Base-by-base conservation (phyloP, 345 rosid species). In the Cardamine chenopodiifolia region DNA sequence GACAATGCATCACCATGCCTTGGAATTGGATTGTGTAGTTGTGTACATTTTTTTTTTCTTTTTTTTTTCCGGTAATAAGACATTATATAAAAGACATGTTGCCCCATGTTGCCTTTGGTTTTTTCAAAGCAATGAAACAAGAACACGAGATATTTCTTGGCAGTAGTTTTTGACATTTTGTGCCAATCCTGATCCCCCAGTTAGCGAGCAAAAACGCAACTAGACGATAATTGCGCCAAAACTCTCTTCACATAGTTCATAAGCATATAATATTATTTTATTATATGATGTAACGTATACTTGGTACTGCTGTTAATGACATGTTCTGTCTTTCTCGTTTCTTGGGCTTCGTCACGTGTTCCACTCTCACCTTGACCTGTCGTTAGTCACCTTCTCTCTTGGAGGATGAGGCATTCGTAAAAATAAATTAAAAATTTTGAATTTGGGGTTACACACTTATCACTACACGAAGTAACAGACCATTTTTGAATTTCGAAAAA, bases 401-500 rank as follows among this genome's bases (percentile, higher is more conserved):
- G 39, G 3, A 48, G 11, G 4, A 55, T 55, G 34, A 11, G 60
- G 6, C 28, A 25, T 53, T 52, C 11, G 52, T 19, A 28, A 13
- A 54, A 5, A n/a, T 15, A 42, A 44, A 14, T 40, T n/a, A 11
- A 5, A 11, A 0, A 32, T 8, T 32, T 58, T 19, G 18, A 35
- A 60, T 2, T 35, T 60, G 64, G 0, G 64, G 10, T 12, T 6
- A 44, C 47, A 40, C 10, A 32, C 10, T 6, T 31, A n/a, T n/a
- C 5, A 35, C 20, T 44, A n/a, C 49, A 44, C 19, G 9, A 34
- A 60, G 66, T 39, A 42, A 62, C 67, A 9, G 29, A 4, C 8
- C 22, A 42, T 7, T 62, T 62, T 62, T n/a, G 25, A 62, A 62
- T 62, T 62, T 62, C 6, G 35, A 62, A 62, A 60, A 1, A 39